Evolutionary conservation across 139 green algal species (phyloP).

Genomic region (Marvania coccoides): DNA sequence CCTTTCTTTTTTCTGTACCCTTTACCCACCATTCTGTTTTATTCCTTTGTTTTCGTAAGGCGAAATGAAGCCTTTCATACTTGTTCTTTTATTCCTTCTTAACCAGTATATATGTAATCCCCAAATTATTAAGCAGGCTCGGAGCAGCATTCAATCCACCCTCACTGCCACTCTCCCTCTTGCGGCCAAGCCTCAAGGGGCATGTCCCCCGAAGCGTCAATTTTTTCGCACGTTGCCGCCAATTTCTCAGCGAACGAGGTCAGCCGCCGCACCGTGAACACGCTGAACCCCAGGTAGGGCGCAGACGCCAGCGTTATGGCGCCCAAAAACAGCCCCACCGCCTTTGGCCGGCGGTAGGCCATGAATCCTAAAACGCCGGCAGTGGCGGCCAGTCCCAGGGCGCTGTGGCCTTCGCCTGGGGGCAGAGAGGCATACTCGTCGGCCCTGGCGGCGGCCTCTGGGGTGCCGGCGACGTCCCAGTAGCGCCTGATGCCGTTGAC

Average conservation of each 20-base stretch:
- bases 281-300: slow-evolving; percentile 10
- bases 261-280: slow-evolving; percentile 10
- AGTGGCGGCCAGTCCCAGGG: not conserved
- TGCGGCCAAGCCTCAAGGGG: too few relatives aligned
- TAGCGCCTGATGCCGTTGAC: slow-evolving; percentile 5
- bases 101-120: too few relatives aligned
- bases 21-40: too few relatives aligned
- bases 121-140: too few relatives aligned
- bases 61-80: too few relatives aligned
- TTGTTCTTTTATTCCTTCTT: too few relatives aligned
- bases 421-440: not conserved
- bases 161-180: too few relatives aligned
- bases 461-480: slow-evolving; percentile 1
- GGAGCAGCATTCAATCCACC: too few relatives aligned
- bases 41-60: too few relatives aligned
- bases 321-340: slow-evolving; percentile 7
- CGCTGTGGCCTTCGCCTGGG: not conserved
- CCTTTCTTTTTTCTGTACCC: too few relatives aligned
- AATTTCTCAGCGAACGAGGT: slow-evolving; percentile 1
- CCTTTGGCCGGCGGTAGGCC: slow-evolving; percentile 7
- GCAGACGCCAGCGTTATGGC: not conserved
- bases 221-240: not conserved
- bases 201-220: not conserved
- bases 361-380: slow-evolving; percentile 10
- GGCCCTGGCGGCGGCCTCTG: not conserved